Base-by-base conservation (phyloP, 345 rosid genomes). In the Citrus mangshanensis region DNA sequence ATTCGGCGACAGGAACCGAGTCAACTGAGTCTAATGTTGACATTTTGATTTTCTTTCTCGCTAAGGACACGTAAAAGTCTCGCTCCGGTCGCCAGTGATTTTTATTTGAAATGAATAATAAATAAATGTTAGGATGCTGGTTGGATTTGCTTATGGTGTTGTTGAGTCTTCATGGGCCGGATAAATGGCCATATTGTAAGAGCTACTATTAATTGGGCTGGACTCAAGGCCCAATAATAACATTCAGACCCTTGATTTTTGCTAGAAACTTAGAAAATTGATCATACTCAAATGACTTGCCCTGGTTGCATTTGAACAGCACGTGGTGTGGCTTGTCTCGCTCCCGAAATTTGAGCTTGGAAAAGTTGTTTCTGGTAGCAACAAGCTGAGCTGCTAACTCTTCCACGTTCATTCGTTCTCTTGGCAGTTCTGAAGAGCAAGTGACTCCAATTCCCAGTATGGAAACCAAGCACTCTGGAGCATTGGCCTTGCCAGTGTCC, bases 11-110 rank as follows among this genome's bases (percentile, higher is more conserved):
- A 0, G 74, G 83, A 60, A 63, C 81, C 0, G 93, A 79, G 79
- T 84, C 88, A 56, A 82, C 71, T 79, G 80, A 74, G 79, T 74
- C 82, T 55, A 91, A 90, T 10, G 75, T 63, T 63, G 95, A 86
- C 93, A 91, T 89, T 35, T 66, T 66, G 70, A 32, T 70, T 34
- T 21, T 6, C 22, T n/a, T 34, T 61, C 30, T 46, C 18, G 18
- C 2, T 18, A 18, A 54, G 22, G 22, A 18, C 58, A 54, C 22
- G 58, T 18, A 18, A 4, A 18, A 18, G 22, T 54, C 58, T 54
- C 21, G 22, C 22, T 21, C 22, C 38, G 77, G 4, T 9, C 21
- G 38, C 16, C 32, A 6, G 34, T 35, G 56, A 42, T 28, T 21
- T 37, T 21, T 16, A 14, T 7, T 16, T n/a, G 34, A 4, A 28